Evolutionary conservation across 1,284 basidiomycete species (phyloP), one percentile per base, ranked within the genome.

Genomic region (Abortiporus biennis): DNA sequence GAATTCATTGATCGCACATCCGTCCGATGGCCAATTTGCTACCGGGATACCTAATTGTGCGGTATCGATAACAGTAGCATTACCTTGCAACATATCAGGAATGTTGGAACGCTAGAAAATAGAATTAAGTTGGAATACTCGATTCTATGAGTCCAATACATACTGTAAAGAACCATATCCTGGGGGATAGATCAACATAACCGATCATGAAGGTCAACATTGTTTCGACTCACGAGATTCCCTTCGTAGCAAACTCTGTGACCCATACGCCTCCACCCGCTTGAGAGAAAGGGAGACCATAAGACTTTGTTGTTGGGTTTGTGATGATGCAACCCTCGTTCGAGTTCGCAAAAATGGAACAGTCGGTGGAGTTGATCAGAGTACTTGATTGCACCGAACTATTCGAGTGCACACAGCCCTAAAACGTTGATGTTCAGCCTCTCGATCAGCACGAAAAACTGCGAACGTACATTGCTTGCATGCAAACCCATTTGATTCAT

Each of bases 121-220:
- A 37, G 33, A 9, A 45, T 29, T 17, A 17, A 15, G 32, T 4
- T 17, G 15, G 20, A 2, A 12, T 16, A 16, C 32, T 34, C 17
- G 16, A 43, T 37, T 31, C 38, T 16, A 36, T 12, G 38, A 35
- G 19, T 29, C 11, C 30, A 33, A 33, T 23, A 65, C 71, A 47
- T 46, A 77, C 74, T 32, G 70, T 62, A 62, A 85, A 82, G 66
- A 86, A 88, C 88, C 87, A 91, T 40, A 90, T 71, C 6, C 76
- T 81, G 51, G n/a, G n/a, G n/a, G n/a, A n/a, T n/a, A n/a, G n/a
- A 34, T 36, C 42, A 41, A 22, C 24, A 25, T 40, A 19, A 16
- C 24, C 25, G 25, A 29, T 41, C 29, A 29, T 9, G 27, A 29
- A 29, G 27, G n/a, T 8, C 9, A 29, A 37, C 21, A 13, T 15